These are phyloP conservation scores for Xanthoceras sorbifolium DNA, from an alignment of 345 rosid genomes.

Conservation along the genomic window DNA sequence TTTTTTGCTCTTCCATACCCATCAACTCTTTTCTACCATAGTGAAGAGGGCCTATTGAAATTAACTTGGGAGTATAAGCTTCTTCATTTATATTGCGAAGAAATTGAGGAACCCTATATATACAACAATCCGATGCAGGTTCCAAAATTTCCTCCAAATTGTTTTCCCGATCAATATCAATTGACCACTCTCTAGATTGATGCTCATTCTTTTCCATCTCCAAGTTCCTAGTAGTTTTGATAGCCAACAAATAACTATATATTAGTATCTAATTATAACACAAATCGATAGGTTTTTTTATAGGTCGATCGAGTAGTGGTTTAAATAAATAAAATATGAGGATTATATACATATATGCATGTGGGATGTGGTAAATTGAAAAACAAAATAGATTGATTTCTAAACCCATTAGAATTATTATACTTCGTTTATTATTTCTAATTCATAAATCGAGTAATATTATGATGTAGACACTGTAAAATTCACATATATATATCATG, in stretches of 20 bases:
- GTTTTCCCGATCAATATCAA: background rate
- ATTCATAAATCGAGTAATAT: no score
- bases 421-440: no score
- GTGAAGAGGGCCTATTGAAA: conserved; percentile 16
- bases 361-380: no score
- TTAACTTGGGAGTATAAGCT: conserved; percentile 8
- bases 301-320: no score
- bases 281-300: background rate
- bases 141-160: background rate
- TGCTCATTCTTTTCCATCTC: background rate
- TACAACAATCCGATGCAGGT: background rate
- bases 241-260: background rate
- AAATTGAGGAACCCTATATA: background rate
- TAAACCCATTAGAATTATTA: no score
- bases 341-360: no score
- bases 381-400: no score
- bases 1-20: conserved; percentile 2
- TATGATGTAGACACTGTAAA: no score
- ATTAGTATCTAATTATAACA: no score
- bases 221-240: background rate
- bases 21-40: background rate
- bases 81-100: background rate
- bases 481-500: no score
- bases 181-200: background rate
- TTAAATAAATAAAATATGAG: no score